A percentile compares a stretch with the other conserved stretches of the same genome.
These are phyloP conservation scores for Talaromyces stipitatus DNA, from an alignment of 495 filamentous ascomycete genomes.

Conservation along the genomic window DNA sequence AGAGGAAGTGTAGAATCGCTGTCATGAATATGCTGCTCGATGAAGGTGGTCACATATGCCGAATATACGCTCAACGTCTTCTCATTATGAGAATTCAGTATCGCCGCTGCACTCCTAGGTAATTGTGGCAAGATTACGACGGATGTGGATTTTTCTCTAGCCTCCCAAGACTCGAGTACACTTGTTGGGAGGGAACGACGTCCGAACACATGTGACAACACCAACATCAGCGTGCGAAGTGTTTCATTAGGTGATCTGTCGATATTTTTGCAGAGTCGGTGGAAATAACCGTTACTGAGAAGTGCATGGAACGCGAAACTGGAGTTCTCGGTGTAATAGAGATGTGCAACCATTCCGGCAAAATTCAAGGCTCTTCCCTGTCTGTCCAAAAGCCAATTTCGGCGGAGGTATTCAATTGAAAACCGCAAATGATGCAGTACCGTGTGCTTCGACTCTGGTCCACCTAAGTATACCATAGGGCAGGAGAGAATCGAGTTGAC, in stretches of 20 bases:
- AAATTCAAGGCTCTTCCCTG: slow-evolving; percentile 62
- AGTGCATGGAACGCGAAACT: slow-evolving; percentile 70
- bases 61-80: slow-evolving; percentile 55
- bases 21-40: slow-evolving; percentile 49
- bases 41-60: slow-evolving; percentile 60
- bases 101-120: slow-evolving; percentile 44
- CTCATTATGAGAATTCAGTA: slow-evolving; percentile 54
- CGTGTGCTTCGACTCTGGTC: slow-evolving; percentile 50
- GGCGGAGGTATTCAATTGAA: slow-evolving; percentile 70
- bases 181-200: slow-evolving; percentile 35
- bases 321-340: slow-evolving; percentile 66
- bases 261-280: slow-evolving; percentile 49
- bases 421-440: slow-evolving; percentile 70
- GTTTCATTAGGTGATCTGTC: slow-evolving; percentile 25
- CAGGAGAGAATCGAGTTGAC: slow-evolving; percentile 62
- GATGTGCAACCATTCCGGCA: slow-evolving; percentile 54
- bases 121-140: slow-evolving; percentile 55
- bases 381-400: slow-evolving; percentile 55
- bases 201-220: slow-evolving; percentile 63
- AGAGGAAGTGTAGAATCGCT: slow-evolving; percentile 51
- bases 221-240: slow-evolving; percentile 48
- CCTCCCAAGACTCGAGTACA: slow-evolving; percentile 34
- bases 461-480: slow-evolving; percentile 60
- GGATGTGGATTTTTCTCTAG: slow-evolving; percentile 44
- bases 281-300: slow-evolving; percentile 59